Conservation (phyloP, 106 monocot species). For the Dendrobium officinale region DNA sequence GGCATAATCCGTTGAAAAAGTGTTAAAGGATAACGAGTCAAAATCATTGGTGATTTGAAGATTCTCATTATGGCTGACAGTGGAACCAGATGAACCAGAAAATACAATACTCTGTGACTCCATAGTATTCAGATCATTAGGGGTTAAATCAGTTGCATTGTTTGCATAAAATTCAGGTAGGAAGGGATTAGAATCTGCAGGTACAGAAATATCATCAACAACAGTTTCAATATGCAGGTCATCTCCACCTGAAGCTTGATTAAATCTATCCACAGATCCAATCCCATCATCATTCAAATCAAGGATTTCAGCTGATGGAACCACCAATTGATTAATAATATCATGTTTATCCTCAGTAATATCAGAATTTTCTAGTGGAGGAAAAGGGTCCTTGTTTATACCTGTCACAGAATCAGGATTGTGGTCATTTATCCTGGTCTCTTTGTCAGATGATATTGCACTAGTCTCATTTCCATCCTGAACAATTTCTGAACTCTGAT, state of each 20-base stretch:
- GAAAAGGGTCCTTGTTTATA: slow-evolving; percentile 22
- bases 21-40: slow-evolving; percentile 13
- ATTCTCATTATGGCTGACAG: slow-evolving; percentile 4
- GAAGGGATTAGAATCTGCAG: slow-evolving; percentile 9
- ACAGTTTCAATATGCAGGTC: slow-evolving; percentile 12
- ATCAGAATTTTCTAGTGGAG: slow-evolving; percentile 25
- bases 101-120: slow-evolving; percentile 7
- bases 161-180: slow-evolving; percentile 12
- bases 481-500: slow-evolving; percentile 23
- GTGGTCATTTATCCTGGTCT: slow-evolving; percentile 10
- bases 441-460: slow-evolving; percentile 8
- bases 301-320: slow-evolving; percentile 8
- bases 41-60: not conserved
- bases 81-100: slow-evolving; percentile 14
- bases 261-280: slow-evolving; percentile 15
- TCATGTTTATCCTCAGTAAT: slow-evolving; percentile 19
- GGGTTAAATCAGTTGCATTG: slow-evolving; percentile 9
- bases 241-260: slow-evolving; percentile 13
- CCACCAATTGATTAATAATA: slow-evolving; percentile 11
- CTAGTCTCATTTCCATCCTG: slow-evolving; percentile 10
- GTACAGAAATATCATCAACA: slow-evolving; percentile 15
- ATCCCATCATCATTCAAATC: slow-evolving; percentile 8
- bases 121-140: slow-evolving; percentile 13
- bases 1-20: slow-evolving; percentile 13
- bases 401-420: slow-evolving; percentile 30